Percentiles rank a stretch among this genome's conserved stretches.
These are phyloP conservation scores for Symbiotaphrina buchneri DNA, from an alignment of 495 filamentous ascomycete genomes.

Conservation along the genomic window DNA sequence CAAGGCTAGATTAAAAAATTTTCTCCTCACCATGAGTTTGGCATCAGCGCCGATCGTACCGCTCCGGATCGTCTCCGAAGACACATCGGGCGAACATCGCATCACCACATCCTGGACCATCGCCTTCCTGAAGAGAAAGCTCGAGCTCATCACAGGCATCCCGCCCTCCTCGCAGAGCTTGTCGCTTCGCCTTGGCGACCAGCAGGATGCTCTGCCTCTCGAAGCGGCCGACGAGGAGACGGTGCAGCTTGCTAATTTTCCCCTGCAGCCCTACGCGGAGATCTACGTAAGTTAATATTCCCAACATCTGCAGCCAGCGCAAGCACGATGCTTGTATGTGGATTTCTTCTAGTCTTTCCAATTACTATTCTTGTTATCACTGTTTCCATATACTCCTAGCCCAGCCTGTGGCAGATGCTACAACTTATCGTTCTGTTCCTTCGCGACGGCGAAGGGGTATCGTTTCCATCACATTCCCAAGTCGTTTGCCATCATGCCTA, in stretches of 20 bases:
- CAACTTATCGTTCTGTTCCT: too few relatives aligned
- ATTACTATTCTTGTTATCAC: too few relatives aligned
- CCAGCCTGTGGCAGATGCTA: too few relatives aligned
- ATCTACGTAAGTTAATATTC: slow-evolving; percentile 44
- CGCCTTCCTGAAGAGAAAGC: slow-evolving; percentile 60
- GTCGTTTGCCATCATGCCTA: too few relatives aligned
- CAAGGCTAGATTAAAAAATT: too few relatives aligned
- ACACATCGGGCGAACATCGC: slow-evolving; percentile 58
- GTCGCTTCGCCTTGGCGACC: slow-evolving; percentile 30
- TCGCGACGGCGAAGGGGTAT: too few relatives aligned
- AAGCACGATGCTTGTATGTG: too few relatives aligned
- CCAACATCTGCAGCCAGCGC: too few relatives aligned
- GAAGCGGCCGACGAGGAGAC: slow-evolving; percentile 45
- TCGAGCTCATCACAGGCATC: slow-evolving; percentile 86
- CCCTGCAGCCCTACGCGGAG: slow-evolving; percentile 49
- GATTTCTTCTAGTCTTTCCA: too few relatives aligned
- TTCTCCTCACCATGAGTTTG: slow-evolving; percentile 21
- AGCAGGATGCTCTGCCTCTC: slow-evolving; percentile 27
- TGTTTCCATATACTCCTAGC: too few relatives aligned
- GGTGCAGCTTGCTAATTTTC: slow-evolving; percentile 34
- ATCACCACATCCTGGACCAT: slow-evolving; percentile 88
- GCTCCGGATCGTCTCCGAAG: slow-evolving; percentile 59
- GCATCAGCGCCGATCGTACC: slow-evolving; percentile 58
- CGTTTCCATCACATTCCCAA: too few relatives aligned
- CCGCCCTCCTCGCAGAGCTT: slow-evolving; percentile 62